Evolutionary conservation across 164 flowering plant genomes (phyloP), one percentile per base, ranked within the genome.

Genomic region (Vitis rotundifolia): DNA sequence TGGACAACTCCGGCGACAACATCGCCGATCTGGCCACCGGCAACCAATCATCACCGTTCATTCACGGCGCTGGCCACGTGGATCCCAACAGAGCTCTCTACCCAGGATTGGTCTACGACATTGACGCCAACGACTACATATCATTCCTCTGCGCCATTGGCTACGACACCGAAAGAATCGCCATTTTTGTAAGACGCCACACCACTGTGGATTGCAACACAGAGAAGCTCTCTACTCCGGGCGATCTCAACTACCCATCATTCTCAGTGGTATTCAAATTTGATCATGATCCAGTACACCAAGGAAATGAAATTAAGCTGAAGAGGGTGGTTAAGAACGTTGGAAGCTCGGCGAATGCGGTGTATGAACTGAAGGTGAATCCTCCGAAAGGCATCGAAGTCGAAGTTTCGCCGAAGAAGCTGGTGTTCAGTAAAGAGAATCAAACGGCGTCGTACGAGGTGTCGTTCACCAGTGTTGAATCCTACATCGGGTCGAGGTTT

Each of bases 1-100:
- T 85, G 4, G 97, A 93, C 78, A 82, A 87, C 54, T 14, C 81
- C 0, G 97, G 97, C 0, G 54, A 64, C 18, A 76, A 61, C 8
- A 76, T 96, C 15, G 66, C 76, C 3, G 99, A 96, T 75, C 88
- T 90, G 59, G 91, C 89, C 12, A 85, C 84, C 0, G 91, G 94
- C 0, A 61, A 67, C 14, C 84, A 86, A 48, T 93, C 99, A 3
- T 80, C 85, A 3, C 88, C 97, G 13, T 91, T 88, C 68, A 68
- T 88, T 49, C 90, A 83, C 28, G 99, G 98, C 0, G 75, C 98
- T 0, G 99, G 99, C 3, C 97, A 96, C 66, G 97, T 93, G 5
- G 91, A 90, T 63, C 98, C 98, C 0, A 90, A 93, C 68, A 68
- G 75, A 16, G 98, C 98, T 11, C 81, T 90, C 9, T 66, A 93